Evolutionary conservation across 805 yeast genomes (phyloP).

Genomic region (Phaffomyces thermotolerans): DNA sequence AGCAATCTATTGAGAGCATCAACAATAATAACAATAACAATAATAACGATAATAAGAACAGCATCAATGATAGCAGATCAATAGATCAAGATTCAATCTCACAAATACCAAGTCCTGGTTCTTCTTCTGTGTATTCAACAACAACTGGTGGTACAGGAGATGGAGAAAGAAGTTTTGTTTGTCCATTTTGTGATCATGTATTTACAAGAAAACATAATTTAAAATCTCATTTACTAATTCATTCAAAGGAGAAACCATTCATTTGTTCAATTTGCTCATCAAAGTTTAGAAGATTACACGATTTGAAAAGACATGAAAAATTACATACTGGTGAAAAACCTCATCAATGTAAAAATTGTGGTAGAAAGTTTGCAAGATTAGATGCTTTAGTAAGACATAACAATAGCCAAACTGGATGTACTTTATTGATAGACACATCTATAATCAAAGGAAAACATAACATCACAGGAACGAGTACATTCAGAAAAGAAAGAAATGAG

Average conservation of each 20-base stretch:
- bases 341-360: constrained; percentile 51
- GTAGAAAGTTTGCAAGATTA: constrained; percentile 59
- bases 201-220: constrained; percentile 71
- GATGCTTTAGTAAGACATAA: constrained; percentile 71
- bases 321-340: constrained; percentile 75
- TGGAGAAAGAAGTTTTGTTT: constrained; percentile 34
- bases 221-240: constrained; percentile 65
- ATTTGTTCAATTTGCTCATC: constrained; percentile 53
- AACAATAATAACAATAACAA: no score
- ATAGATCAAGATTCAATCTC: constrained; percentile 1
- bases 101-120: constrained; percentile 3
- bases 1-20: no score
- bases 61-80: not conserved
- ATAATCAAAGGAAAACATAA: constrained; percentile 1
- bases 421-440: constrained; percentile 14
- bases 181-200: constrained; percentile 54
- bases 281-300: constrained; percentile 66
- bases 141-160: not conserved
- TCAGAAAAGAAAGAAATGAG: not conserved
- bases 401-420: constrained; percentile 33
- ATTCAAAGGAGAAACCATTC: constrained; percentile 57
- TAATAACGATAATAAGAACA: no score
- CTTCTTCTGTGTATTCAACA: not conserved
- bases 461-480: not conserved
- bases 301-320: constrained; percentile 67